Percentiles rank a stretch among this genome's conserved stretches.
Evolutionary conservation across 2,329 filamentous ascomycete species (phyloP).

Genomic region (Colletotrichum navitas): DNA sequence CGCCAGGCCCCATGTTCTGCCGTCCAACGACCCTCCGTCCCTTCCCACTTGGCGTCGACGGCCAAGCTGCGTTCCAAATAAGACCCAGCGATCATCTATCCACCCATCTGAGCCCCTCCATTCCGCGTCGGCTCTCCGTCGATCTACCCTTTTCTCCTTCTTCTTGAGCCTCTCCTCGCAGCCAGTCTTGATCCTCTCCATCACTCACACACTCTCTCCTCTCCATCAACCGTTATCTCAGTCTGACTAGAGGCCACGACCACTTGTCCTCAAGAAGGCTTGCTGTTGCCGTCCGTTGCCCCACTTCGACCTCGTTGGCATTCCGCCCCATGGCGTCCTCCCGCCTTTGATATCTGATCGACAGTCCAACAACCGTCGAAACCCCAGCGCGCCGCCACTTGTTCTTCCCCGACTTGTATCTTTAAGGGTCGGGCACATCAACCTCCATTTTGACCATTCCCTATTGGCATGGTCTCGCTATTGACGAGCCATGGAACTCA

Average conservation of each 20-base stretch:
- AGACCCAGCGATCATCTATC: conserved; percentile 40
- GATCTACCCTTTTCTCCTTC: conserved; percentile 35
- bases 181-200: conserved; percentile 26
- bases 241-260: conserved; percentile 3
- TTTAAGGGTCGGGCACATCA: conserved; percentile 7
- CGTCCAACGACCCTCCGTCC: conserved; percentile 35
- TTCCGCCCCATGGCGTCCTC: conserved; percentile 11
- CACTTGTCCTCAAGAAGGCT: conserved; percentile 4
- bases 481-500: conserved; percentile 62
- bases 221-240: neutral
- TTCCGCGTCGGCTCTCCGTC: conserved; percentile 32
- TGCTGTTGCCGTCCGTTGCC: conserved; percentile 7
- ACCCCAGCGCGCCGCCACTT: neutral
- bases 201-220: neutral
- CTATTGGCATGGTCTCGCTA: conserved; percentile 57
- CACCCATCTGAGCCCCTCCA: conserved; percentile 41
- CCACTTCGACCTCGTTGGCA: conserved; percentile 20
- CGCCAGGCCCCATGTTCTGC: conserved; percentile 30
- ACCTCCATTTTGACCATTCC: conserved; percentile 28
- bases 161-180: conserved; percentile 29
- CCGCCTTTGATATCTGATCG: conserved; percentile 37
- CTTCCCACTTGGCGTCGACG: conserved; percentile 32
- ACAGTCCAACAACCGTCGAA: conserved; percentile 8
- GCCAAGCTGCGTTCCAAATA: conserved; percentile 39
- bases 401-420: conserved; percentile 1